phyloP scores from a whole-genome alignment of 352 stramenopile genomes.

The Globisporangium solare region DNA sequence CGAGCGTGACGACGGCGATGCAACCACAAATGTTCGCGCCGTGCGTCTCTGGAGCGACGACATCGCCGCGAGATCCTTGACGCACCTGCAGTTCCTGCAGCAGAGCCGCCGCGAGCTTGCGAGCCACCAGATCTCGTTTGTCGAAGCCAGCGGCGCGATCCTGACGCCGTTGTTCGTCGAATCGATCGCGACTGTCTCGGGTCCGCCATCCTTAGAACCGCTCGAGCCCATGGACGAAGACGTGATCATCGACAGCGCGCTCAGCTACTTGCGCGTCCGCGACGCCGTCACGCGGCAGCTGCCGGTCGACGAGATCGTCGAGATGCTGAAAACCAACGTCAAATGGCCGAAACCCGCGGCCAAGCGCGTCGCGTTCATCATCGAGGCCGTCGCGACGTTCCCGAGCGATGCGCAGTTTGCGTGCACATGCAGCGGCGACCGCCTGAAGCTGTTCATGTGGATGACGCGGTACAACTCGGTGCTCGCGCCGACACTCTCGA shows the following conservation, averaged over 20 bases:
- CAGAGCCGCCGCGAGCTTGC: slow-evolving; percentile 32
- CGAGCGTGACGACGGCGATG: neutral
- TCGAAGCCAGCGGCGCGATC: slow-evolving; percentile 47
- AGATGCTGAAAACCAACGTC: slow-evolving; percentile 72
- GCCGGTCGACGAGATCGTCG: slow-evolving; percentile 41
- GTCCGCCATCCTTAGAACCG: neutral
- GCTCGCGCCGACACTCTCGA: slow-evolving; percentile 41
- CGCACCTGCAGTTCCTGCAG: slow-evolving; percentile 47
- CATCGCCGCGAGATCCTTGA: slow-evolving; percentile 20
- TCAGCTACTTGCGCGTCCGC: slow-evolving; percentile 25
- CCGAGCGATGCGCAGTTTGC: slow-evolving; percentile 14
- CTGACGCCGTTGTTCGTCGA: slow-evolving; percentile 46
- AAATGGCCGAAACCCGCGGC: slow-evolving; percentile 69
- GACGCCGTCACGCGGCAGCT: slow-evolving; percentile 23
- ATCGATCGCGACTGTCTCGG: neutral
- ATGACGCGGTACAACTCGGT: slow-evolving; percentile 61
- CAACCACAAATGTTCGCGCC: neutral
- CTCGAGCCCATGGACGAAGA: slow-evolving; percentile 19
- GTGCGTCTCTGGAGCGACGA: slow-evolving; percentile 31
- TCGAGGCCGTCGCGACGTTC: slow-evolving; percentile 58
- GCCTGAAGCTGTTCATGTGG: slow-evolving; percentile 62
- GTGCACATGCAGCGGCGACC: slow-evolving; percentile 17
- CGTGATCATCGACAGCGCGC: slow-evolving; percentile 32
- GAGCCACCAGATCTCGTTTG: slow-evolving; percentile 46
- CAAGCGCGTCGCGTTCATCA: slow-evolving; percentile 59